A percentile compares a stretch with the other conserved stretches of the same genome.
Conservation (phyloP, 768 basidiomycete species). For the Termitomyces sp. region DNA sequence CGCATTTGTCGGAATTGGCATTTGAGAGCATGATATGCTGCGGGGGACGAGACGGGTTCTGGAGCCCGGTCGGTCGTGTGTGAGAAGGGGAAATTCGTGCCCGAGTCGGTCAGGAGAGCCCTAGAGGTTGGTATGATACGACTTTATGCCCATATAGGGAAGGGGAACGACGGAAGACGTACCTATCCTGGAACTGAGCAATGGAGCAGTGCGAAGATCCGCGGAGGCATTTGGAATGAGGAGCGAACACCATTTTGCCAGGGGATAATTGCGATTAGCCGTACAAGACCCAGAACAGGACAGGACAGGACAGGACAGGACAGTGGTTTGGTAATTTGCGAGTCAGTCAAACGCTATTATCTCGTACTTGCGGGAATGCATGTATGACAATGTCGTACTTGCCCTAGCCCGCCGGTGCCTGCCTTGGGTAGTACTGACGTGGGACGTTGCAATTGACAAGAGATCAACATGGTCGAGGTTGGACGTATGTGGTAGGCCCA, state of each 20-base stretch:
- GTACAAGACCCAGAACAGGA: neutral
- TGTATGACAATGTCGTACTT: neutral
- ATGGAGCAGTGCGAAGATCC: neutral
- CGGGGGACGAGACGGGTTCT: too few relatives aligned
- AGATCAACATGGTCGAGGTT: neutral
- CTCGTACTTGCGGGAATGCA: neutral
- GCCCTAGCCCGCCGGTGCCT: neutral
- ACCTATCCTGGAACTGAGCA: neutral
- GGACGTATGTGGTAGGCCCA: neutral
- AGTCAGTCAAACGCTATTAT: neutral
- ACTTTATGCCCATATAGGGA: neutral
- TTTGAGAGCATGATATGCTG: too few relatives aligned
- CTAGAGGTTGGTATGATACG: neutral
- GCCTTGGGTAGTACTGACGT: neutral
- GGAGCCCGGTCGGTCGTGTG: too few relatives aligned
- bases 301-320: neutral
- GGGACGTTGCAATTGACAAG: neutral
- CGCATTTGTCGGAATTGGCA: neutral
- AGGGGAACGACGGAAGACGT: neutral
- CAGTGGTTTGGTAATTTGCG: neutral
- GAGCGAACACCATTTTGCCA: neutral
- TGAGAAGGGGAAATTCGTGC: too few relatives aligned
- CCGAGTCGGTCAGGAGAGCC: neutral
- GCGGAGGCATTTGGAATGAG: neutral
- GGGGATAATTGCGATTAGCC: neutral